Base-by-base conservation (phyloP, 306 rosid species). In the Amphicarpaea edgeworthii region DNA sequence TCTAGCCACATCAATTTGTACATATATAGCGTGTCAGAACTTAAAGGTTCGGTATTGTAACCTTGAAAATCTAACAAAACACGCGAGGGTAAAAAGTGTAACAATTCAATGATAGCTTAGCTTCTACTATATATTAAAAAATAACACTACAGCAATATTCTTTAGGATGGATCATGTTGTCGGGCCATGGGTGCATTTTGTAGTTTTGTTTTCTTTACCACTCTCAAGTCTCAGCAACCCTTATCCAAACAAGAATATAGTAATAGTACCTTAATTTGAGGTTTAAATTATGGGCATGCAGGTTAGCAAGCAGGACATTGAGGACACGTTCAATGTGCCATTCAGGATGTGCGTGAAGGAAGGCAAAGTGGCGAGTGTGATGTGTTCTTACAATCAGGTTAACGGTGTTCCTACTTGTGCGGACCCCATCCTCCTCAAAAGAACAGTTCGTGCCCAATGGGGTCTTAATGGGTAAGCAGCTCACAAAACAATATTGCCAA, bases 321-420 rank as follows among this genome's bases (percentile, higher is more conserved):
- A 83, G 62, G 98, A 93, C 37, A 93, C 96, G 3, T 93, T 90
- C 72, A 86, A 89, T n/a, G 89, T 90, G 42, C 98, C 98, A 16
- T 93, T 93, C 72, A 85, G 88, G 37, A 93, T 83, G 94, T 93
- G 98, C 28, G 94, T 93, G 50, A 81, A 86, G 79, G 93, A 90
- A 83, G 98, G 98, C 2, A 88, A 77, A 30, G 96, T 93, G 72
- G 96, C 98, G 0, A 93, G 96, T 67, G 96, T 93, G 2, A 93
- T 90, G 96, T 93, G 96, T 73, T 90, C 96, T 12, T 93, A 93
- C 79, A 93, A 93, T 72, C 94, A 93, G 16, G 98, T 93, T 70
- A 93, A 93, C 61, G 98, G 97, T 6, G 90, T 90, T 66, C 97
- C 97, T 34, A 93, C 97, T 12, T 93, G 97, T 38, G 96, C 96